Evolutionary conservation across 352 stramenopile species (phyloP).

Genomic region (Pythium inflatum): DNA sequence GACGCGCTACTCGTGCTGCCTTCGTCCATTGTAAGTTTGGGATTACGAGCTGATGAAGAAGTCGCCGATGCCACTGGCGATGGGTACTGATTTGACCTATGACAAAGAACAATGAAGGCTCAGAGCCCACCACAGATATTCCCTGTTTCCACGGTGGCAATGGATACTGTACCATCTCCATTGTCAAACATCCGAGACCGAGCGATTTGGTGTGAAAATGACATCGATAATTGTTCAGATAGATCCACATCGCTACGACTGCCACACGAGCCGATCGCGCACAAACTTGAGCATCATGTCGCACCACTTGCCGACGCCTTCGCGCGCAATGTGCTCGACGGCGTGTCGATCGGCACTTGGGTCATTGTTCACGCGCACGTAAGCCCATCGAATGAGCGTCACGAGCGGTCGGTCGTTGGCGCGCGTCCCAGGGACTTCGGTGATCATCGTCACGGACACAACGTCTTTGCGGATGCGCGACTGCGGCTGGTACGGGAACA

Average conservation of each 20-base stretch:
- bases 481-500: slow-evolving; percentile 36
- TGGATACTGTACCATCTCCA: too few relatives aligned
- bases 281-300: slow-evolving; percentile 21
- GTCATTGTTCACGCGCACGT: slow-evolving; percentile 15
- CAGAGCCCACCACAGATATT: too few relatives aligned
- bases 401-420: background rate
- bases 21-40: too few relatives aligned
- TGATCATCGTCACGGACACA: slow-evolving; percentile 13
- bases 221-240: too few relatives aligned
- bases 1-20: slow-evolving; percentile 16
- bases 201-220: too few relatives aligned
- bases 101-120: too few relatives aligned
- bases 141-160: too few relatives aligned
- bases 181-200: too few relatives aligned
- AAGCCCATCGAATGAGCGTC: slow-evolving; percentile 16
- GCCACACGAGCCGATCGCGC: slow-evolving; percentile 11
- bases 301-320: slow-evolving; percentile 19
- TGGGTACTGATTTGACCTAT: too few relatives aligned
- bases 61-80: too few relatives aligned
- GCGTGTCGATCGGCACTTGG: background rate
- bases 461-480: slow-evolving; percentile 43
- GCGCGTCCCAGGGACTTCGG: background rate
- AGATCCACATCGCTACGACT: too few relatives aligned
- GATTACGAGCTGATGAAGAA: too few relatives aligned
- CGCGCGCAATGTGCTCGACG: slow-evolving; percentile 3